A percentile compares a stretch with the other conserved stretches of the same genome.
Evolutionary conservation across 2,329 filamentous ascomycete genomes (phyloP).

Genomic region (Aureobasidium namibiae): DNA sequence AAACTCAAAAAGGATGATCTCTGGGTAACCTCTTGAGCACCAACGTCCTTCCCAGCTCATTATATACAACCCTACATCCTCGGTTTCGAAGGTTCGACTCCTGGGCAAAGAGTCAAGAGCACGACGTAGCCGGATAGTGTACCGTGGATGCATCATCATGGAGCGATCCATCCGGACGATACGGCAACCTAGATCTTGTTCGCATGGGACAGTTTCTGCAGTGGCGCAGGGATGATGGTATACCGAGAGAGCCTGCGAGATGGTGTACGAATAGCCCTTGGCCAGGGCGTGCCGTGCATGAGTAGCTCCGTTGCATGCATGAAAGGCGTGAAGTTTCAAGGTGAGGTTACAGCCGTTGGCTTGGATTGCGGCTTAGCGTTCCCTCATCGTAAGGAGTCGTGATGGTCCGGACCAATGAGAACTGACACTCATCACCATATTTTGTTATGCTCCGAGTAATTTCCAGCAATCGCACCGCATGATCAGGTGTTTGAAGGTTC

Average conservation of each 20-base stretch:
- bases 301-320: conserved; percentile 8
- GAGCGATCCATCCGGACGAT: neutral
- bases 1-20: conserved; percentile 5
- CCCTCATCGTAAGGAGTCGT: neutral
- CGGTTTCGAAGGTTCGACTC: neutral
- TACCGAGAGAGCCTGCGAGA: neutral
- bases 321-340: conserved; percentile 8
- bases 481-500: neutral
- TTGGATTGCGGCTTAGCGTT: neutral
- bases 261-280: conserved; percentile 5
- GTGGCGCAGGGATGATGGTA: conserved; percentile 8
- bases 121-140: neutral
- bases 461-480: neutral
- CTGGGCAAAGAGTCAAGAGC: neutral
- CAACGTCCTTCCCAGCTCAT: neutral
- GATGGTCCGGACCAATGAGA: neutral
- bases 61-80: neutral
- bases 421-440: neutral
- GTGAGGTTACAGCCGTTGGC: conserved; percentile 4
- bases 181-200: neutral
- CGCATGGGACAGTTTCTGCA: neutral
- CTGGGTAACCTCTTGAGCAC: neutral
- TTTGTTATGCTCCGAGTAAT: neutral
- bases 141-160: conserved; percentile 3
- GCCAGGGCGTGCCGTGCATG: conserved; percentile 9